phyloP scores from a whole-genome alignment of 2,329 filamentous ascomycete species.

The Fusarium albosuccineum region DNA sequence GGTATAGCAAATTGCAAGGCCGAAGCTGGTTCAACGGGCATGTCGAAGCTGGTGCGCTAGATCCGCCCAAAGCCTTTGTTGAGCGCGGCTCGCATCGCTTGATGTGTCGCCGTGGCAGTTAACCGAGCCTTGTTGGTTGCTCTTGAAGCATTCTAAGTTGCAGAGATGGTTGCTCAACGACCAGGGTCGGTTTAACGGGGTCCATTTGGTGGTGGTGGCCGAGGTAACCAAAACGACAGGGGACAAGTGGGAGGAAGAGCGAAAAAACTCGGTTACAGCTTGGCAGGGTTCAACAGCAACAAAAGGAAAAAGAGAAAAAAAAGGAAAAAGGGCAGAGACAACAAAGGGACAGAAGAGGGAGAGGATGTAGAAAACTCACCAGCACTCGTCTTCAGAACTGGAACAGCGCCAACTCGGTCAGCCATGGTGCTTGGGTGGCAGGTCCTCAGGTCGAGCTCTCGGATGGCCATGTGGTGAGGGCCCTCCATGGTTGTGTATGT shows the following conservation, averaged over 20 bases:
- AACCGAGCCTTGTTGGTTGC: background rate
- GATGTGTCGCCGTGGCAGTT: background rate
- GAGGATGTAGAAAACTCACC: slow-evolving; percentile 59
- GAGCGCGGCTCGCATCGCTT: background rate
- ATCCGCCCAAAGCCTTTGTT: too few species aligned
- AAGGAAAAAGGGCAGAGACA: slow-evolving; percentile 14
- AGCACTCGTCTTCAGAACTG: slow-evolving; percentile 70
- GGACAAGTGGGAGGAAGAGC: slow-evolving; percentile 11
- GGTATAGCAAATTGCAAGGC: slow-evolving; percentile 2
- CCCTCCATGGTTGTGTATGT: slow-evolving; percentile 44
- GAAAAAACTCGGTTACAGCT: slow-evolving; percentile 24
- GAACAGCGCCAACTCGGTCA: slow-evolving; percentile 68
- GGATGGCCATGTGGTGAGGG: slow-evolving; percentile 54
- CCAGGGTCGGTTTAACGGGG: slow-evolving; percentile 15
- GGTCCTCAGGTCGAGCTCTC: slow-evolving; percentile 65
- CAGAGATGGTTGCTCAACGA: slow-evolving; percentile 6
- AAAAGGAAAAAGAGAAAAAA: slow-evolving; percentile 1
- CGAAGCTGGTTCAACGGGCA: background rate
- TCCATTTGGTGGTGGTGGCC: slow-evolving; percentile 27
- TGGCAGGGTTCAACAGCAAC: slow-evolving; percentile 17
- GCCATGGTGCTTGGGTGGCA: slow-evolving; percentile 63
- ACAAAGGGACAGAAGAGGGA: slow-evolving; percentile 19
- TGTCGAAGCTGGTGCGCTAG: too few species aligned
- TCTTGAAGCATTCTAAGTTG: background rate
- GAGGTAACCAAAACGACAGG: slow-evolving; percentile 38